A percentile compares a stretch with the other conserved stretches of the same genome.
Evolutionary conservation across 345 rosid genomes (phyloP).

Genomic region (Lepidium didymum): DNA sequence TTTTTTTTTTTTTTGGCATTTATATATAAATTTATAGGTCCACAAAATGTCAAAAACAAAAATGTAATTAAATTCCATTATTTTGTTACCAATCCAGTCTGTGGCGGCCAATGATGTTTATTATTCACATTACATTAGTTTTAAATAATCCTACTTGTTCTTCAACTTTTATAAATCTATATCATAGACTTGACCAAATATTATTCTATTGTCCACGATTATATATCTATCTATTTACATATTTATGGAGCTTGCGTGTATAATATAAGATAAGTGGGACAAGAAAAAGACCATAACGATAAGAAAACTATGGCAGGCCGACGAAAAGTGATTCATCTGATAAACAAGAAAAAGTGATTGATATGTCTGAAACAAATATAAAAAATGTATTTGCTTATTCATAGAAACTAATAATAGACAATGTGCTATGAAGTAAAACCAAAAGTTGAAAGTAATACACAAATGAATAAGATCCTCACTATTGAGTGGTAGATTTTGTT

Average conservation of each 20-base stretch:
- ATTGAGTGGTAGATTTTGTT: too few relatives aligned
- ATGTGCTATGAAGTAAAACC: background rate
- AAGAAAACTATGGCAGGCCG: background rate
- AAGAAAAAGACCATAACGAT: constrained; percentile 4
- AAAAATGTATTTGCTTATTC: background rate
- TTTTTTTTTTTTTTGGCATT: background rate
- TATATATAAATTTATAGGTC: background rate
- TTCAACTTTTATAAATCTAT: background rate
- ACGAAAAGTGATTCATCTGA: background rate
- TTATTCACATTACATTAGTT: background rate
- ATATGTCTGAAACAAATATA: background rate
- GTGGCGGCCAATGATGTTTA: constrained; percentile 10
- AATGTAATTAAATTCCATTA: constrained; percentile 3
- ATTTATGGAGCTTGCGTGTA: background rate
- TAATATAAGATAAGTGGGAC: background rate
- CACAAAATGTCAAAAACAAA: constrained; percentile 18
- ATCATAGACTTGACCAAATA: background rate
- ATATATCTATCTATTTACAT: background rate
- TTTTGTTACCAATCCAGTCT: constrained; percentile 10
- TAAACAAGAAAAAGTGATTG: too few relatives aligned
- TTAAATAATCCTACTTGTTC: background rate
- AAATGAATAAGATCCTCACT: too few relatives aligned
- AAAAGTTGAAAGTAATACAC: background rate
- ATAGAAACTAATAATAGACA: background rate
- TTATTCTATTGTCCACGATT: background rate